Base-by-base conservation (phyloP, 164 flowering plant species). In the Berberis thunbergii region DNA sequence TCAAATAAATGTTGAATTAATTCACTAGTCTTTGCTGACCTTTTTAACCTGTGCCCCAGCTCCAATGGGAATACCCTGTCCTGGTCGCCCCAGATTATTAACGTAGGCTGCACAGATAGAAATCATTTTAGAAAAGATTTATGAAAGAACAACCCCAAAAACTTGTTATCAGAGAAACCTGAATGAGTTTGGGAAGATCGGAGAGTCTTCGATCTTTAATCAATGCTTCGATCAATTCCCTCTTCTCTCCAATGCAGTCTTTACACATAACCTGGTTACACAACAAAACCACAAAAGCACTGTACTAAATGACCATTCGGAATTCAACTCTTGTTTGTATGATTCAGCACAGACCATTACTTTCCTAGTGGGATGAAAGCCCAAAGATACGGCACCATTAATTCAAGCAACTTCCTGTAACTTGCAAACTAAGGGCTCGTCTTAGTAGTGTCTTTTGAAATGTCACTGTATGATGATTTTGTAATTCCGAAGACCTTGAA, bases 111-210 rank as follows among this genome's bases (percentile, higher is more conserved):
- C 67, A 70, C 26, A 26, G 57, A 11, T 4, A 1, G 7, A 26
- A 26, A 26, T 26, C 26, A 26, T 26, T 26, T 38, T 46, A 56
- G 40, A 59, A 1, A 41, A 66, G 49, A 6, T 7, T 10, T 2
- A 2, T 5, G 7, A 38, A 26, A 39, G 43, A 52, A 59, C 7
- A 59, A 58, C 3, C 7, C 12, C 7, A 42, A 49, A 1, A 39
- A 26, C 26, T 48, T 42, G 12, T 7, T 7, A 6, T 5, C 13
- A 4, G 9, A 62, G 26, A 43, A 2, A 89, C 97, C 86, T 89
- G 91, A 45, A 77, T 76, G 54, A 90, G 87, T 74, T 75, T 86
- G 49, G 92, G 90, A 73, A 90, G 88, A 70, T 81, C 67, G 11
- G 83, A 79, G 49, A 76, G 63, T 53, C 79, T 82, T 60, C 92